A percentile compares a stretch with the other conserved stretches of the same genome.
Evolutionary conservation across 2,329 filamentous ascomycete genomes (phyloP).

Genomic region (Ophiosphaerella korrae): DNA sequence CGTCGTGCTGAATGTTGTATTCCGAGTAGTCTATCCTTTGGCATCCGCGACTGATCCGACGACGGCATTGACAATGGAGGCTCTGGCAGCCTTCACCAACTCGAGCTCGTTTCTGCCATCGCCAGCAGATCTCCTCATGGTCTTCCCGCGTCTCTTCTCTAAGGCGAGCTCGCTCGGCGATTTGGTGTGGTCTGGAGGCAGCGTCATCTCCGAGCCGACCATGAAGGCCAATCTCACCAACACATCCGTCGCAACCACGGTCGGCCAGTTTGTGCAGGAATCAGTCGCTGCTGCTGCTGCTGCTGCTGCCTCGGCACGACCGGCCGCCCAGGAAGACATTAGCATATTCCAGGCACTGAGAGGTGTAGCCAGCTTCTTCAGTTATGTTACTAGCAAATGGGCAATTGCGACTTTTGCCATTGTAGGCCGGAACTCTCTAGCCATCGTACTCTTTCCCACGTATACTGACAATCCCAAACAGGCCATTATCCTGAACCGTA

Average conservation of each 20-base stretch:
- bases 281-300: conserved; percentile 51
- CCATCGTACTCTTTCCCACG: not conserved
- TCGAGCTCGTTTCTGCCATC: conserved; percentile 58
- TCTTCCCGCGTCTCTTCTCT: conserved; percentile 71
- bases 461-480: conserved; percentile 34
- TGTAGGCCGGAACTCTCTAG: conserved; percentile 48
- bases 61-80: conserved; percentile 25
- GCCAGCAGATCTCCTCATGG: conserved; percentile 70
- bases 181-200: conserved; percentile 61
- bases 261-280: conserved; percentile 49
- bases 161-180: conserved; percentile 70
- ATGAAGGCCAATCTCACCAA: conserved; percentile 48
- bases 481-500: conserved; percentile 87
- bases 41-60: conserved; percentile 4
- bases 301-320: conserved; percentile 44
- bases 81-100: conserved; percentile 35
- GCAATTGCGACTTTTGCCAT: conserved; percentile 84
- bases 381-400: conserved; percentile 73
- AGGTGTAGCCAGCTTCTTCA: conserved; percentile 84
- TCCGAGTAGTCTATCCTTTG: conserved; percentile 5
- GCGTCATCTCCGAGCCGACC: conserved; percentile 65
- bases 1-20: not conserved
- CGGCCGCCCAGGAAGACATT: conserved; percentile 38
- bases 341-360: conserved; percentile 60
- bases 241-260: conserved; percentile 45